Evolutionary conservation across 306 rosid species (phyloP), one percentile per base, ranked within the genome.

Genomic region (Lablab purpureus): DNA sequence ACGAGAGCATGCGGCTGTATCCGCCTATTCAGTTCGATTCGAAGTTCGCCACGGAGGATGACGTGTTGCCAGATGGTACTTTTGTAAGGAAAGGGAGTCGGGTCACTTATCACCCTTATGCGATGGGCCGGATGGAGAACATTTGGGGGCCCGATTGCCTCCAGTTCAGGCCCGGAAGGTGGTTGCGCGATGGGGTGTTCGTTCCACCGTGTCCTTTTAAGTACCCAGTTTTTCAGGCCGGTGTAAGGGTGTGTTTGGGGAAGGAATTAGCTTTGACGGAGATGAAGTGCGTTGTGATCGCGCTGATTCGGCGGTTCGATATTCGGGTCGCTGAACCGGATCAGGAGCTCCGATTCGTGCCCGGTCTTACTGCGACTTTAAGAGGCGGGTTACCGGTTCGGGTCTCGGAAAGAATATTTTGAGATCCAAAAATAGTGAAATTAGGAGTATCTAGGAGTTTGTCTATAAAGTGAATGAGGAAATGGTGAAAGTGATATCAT

Each of bases 21-120:
- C 99, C 99, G 1, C 97, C 99, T 10, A 76, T 95, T 37, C 99
- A 95, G 21, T 91, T 95, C 25, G 99, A 95, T 40, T 95, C 99
- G 1, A 95, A 95, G 84, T 90, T 67, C 22, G 88, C 94, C 0
- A 21, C 37, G 1, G 94, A 88, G 3, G 97, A 95, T 64, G 99
- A 95, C 52, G 86, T 93, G 36, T 71, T 95, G 10, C 98, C 99
- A 0, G 99, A 95, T 12, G 98, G 98, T 5, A 93, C 96, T 0
- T 83, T 91, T n/a, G 84, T 95, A 1, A 49, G 23, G 17, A 85
- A 83, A 19, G 99, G 99, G 0, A 90, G 92, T 1, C 52, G 99
- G 28, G 94, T 95, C 1, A 95, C 98, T 0, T 95, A 91, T 67
- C 98, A 95, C 69, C 97, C 96, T 0, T 95, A 91, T 19, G 99